These are phyloP conservation scores for Volvariella surrecta DNA, from an alignment of 1,284 basidiomycete genomes.

Conservation along the genomic window DNA sequence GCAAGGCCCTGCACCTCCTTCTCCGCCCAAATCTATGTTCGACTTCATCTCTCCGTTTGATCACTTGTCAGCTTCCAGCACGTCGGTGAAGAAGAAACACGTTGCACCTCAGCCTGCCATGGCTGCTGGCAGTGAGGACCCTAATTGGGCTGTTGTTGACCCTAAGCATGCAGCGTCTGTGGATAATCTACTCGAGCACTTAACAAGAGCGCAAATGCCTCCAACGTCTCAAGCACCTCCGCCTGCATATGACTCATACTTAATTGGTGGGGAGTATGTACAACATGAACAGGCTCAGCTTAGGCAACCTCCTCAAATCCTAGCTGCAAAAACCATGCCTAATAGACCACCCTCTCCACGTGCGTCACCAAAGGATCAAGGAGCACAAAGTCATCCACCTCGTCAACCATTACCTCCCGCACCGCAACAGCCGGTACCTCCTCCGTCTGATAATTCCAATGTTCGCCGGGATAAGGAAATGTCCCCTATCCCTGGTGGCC, in stretches of 20 bases:
- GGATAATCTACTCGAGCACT: constrained; percentile 66
- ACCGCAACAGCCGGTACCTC: constrained; percentile 29
- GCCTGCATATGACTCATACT: constrained; percentile 34
- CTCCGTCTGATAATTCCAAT: constrained; percentile 15
- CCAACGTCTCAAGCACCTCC: constrained; percentile 21
- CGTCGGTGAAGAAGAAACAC: constrained; percentile 54
- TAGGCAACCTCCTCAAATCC: constrained; percentile 29
- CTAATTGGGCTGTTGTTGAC: constrained; percentile 43
- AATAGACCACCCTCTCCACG: constrained; percentile 48
- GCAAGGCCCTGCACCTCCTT: constrained; percentile 34
- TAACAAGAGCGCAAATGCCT: constrained; percentile 46
- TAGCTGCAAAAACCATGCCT: constrained; percentile 41
- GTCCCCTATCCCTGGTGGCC: constrained; percentile 52
- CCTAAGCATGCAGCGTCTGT: constrained; percentile 71
- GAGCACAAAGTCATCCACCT: constrained; percentile 27
- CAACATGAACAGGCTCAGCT: constrained; percentile 32
- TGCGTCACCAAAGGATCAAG: constrained; percentile 47
- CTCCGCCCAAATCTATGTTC: constrained; percentile 71
- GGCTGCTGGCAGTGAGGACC: constrained; percentile 45
- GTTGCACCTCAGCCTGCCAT: constrained; percentile 33
- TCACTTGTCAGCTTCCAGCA: constrained; percentile 42
- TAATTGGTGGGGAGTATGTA: constrained; percentile 36
- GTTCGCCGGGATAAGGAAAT: constrained; percentile 56
- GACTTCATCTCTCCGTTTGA: constrained; percentile 79
- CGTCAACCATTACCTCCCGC: constrained; percentile 37